Percentiles rank a stretch among this genome's conserved stretches.
Conservation (phyloP, 805 yeast species). For the Yamadazyma takamatsuzukensis region DNA sequence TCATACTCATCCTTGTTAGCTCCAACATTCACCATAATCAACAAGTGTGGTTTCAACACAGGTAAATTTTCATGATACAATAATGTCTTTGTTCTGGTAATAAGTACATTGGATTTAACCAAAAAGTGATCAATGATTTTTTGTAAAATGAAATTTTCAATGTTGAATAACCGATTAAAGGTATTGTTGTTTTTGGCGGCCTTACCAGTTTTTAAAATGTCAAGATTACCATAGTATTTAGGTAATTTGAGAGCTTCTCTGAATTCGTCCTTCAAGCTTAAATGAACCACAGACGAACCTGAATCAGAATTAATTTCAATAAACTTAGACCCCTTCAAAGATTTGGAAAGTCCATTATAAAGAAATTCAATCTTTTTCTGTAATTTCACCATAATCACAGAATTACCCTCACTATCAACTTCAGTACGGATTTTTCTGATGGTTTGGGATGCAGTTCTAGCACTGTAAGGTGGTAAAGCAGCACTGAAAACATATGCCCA, state of each 20-base stretch:
- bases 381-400: constrained; percentile 29
- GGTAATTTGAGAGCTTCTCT: constrained; percentile 48
- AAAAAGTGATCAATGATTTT: constrained; percentile 58
- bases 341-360: constrained; percentile 38
- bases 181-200: constrained; percentile 38
- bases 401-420: constrained; percentile 27
- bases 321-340: constrained; percentile 30
- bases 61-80: constrained; percentile 74
- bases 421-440: constrained; percentile 45
- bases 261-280: constrained; percentile 49
- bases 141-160: constrained; percentile 64
- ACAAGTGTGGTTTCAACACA: constrained; percentile 34
- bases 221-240: constrained; percentile 45
- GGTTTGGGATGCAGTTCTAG: constrained; percentile 52
- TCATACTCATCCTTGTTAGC: constrained; percentile 24
- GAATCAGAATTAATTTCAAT: constrained; percentile 54
- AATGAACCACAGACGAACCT: constrained; percentile 66
- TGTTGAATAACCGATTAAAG: constrained; percentile 42
- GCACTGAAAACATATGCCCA: constrained; percentile 93
- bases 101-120: constrained; percentile 48
- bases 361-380: constrained; percentile 39
- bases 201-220: constrained; percentile 41
- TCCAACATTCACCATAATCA: constrained; percentile 29
- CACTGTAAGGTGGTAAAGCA: constrained; percentile 87
- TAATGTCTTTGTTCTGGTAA: constrained; percentile 61